These are phyloP conservation scores for Corniculantispora saksenae DNA, from an alignment of 2,329 filamentous ascomycete species.

Conservation along the genomic window DNA sequence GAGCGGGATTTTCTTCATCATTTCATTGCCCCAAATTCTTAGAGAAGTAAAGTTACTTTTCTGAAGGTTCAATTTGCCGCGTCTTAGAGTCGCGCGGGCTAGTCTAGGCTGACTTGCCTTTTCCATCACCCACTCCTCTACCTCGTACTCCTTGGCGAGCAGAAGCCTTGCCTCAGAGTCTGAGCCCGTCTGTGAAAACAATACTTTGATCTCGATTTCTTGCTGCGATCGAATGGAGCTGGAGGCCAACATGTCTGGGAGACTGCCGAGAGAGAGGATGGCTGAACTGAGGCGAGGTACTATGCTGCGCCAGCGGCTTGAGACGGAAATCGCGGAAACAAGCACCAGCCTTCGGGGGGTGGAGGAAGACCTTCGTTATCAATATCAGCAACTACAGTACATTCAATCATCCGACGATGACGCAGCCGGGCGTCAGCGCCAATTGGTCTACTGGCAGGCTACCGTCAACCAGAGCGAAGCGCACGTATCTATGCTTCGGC, in stretches of 20 bases:
- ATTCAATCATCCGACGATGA: constrained; percentile 7
- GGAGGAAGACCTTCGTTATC: constrained; percentile 4
- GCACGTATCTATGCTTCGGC: neutral
- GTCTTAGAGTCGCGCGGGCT: neutral
- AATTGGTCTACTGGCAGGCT: constrained; percentile 7
- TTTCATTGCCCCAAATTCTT: neutral
- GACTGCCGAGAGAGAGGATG: constrained; percentile 16
- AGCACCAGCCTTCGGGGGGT: neutral
- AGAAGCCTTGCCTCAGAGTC: no score
- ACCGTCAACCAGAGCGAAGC: neutral
- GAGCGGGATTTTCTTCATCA: neutral
- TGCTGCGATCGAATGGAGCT: neutral
- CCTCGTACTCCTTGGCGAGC: no score
- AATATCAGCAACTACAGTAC: constrained; percentile 11
- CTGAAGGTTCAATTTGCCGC: neutral
- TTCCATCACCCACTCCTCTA: neutral
- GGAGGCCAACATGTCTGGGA: neutral
- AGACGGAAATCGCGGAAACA: constrained; percentile 12
- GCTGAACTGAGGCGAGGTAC: constrained; percentile 11
- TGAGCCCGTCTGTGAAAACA: no score
- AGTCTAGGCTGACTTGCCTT: neutral
- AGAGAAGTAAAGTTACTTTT: neutral
- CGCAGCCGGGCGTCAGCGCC: neutral
- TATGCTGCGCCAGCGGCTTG: constrained; percentile 17
- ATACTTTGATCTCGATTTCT: neutral